Base-by-base conservation (phyloP, 2,329 filamentous ascomycete species). In the Chaetoscypha palmicola region DNA sequence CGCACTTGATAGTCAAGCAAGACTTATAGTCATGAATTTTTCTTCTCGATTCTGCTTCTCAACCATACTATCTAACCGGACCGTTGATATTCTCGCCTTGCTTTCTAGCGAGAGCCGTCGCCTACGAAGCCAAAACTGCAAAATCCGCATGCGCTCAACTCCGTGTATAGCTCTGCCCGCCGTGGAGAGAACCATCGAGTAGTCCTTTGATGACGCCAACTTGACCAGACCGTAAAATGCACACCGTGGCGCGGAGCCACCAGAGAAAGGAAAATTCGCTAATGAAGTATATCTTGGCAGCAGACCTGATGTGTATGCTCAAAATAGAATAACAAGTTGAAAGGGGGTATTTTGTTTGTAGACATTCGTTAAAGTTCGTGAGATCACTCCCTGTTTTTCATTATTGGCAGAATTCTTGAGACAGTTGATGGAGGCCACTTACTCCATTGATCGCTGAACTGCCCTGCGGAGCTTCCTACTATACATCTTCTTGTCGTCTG, bases 401-500 rank as follows among this genome's bases (percentile, higher is more conserved):
- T 14, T 14, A 31, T 31, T 26, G 17, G 24, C 8, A 14, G 19
- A 14, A 4, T 20, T 17, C 17, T 10, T 5, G 9, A 9, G 24
- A 28, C 7, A 16, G 4, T 19, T 16, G 14, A 26, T n/a, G 9
- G 2, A 19, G 14, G 14, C 3, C 12, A 40, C 54, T 54, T 53
- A 80, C 70, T 83, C 79, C 66, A 79, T 72, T 57, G 77, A 82
- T 52, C 75, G 68, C 61, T 82, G 84, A 3, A 92, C 85, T 8
- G 85, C 86, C 56, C 87, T 76, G 41, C 91, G 78, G 49, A 97
- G 71, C 49, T 79, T 79, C 41, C 91, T 79, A 57, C 85, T 89
- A 67, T 97, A 97, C 52, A 79, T 67, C 66, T 90, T 95, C 61
- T 86, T 85, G 41, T 91, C 83, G 2, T 89, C 83, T 1, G 76